Evolutionary conservation across 1,284 basidiomycete species (phyloP).

Genomic region (Cryptococcus sp.): DNA sequence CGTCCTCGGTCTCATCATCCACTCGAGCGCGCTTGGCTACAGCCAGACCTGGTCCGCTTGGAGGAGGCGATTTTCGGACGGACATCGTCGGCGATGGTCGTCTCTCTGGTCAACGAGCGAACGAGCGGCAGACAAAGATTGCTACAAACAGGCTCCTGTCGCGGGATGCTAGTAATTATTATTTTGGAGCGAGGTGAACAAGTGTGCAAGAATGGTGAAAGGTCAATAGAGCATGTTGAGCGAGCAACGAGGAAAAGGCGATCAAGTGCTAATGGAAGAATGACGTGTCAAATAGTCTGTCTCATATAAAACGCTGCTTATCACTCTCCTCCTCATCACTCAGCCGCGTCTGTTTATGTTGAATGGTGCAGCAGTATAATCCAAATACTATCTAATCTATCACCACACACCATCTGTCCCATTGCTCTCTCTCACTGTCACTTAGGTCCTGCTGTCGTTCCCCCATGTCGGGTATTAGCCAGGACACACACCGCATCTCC

Average conservation of each 20-base stretch:
- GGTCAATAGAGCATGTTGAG: neutral
- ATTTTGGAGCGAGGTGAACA: neutral
- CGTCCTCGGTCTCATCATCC: constrained; percentile 37
- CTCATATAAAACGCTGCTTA: no score
- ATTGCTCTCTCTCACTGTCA: no score
- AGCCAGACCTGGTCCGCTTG: constrained; percentile 44
- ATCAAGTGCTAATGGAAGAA: constrained; percentile 3
- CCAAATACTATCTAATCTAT: no score
- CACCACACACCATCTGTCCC: no score
- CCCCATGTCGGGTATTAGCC: no score
- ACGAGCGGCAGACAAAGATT: no score
- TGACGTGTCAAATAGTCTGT: neutral
- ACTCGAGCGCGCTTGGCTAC: constrained; percentile 52
- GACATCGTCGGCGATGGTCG: constrained; percentile 28
- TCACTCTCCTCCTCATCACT: no score
- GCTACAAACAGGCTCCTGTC: neutral
- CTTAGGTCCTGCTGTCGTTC: no score
- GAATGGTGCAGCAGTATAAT: no score
- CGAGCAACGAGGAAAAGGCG: neutral
- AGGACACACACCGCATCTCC: no score
- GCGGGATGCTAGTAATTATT: neutral
- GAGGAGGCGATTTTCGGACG: constrained; percentile 49
- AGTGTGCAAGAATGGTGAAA: neutral
- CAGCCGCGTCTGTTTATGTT: no score
- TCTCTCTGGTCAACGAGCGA: no score